Percentiles rank a stretch among this genome's conserved stretches.
Evolutionary conservation across 306 rosid species (phyloP).

Genomic region (Hippophae rhamnoides): DNA sequence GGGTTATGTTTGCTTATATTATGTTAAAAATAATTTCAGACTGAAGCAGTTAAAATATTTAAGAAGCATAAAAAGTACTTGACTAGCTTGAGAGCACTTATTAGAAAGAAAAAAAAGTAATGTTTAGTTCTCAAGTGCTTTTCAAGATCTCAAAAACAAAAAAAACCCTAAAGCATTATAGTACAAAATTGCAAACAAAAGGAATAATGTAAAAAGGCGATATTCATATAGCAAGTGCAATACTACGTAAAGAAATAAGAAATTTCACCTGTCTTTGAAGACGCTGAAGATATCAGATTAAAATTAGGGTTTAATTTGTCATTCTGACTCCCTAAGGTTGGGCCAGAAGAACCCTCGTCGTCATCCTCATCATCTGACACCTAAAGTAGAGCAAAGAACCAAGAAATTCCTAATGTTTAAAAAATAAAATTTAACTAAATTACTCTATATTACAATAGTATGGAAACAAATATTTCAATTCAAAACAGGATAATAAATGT

Average conservation of each 20-base stretch:
- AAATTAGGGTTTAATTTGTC: slow-evolving; percentile 32
- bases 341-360: slow-evolving; percentile 38
- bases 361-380: slow-evolving; percentile 67
- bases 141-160: no score
- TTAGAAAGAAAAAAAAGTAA: no score
- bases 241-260: not conserved
- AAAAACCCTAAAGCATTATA: not conserved
- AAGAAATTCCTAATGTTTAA: not conserved
- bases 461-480: not conserved
- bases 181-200: not conserved
- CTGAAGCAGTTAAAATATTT: no score
- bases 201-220: not conserved
- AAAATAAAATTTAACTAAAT: not conserved
- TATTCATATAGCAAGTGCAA: not conserved
- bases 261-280: slow-evolving; percentile 34
- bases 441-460: not conserved
- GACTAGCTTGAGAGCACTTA: no score
- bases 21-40: no score
- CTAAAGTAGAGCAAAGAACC: slow-evolving; percentile 10
- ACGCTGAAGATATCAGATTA: slow-evolving; percentile 21
- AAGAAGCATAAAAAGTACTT: no score
- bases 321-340: slow-evolving; percentile 61
- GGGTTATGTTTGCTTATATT: no score
- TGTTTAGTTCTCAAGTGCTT: no score
- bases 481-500: not conserved